Conservation (phyloP, 2,329 filamentous ascomycete species). For the Aspergillus sp. region DNA sequence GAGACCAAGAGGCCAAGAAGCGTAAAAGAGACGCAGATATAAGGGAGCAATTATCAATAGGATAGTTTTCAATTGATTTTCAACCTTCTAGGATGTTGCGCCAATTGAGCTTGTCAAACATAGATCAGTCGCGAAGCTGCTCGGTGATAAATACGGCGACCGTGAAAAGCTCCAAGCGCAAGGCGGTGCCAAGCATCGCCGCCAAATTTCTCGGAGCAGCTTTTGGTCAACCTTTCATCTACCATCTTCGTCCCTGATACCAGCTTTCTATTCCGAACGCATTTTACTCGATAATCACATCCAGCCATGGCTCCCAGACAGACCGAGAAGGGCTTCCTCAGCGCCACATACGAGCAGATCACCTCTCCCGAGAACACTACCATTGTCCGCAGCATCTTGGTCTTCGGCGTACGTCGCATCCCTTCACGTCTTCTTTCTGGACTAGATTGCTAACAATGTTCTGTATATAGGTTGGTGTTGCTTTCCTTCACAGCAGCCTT, state of each 20-base stretch:
- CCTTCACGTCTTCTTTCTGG: not conserved
- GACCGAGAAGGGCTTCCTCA: constrained; percentile 58
- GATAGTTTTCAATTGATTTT: not conserved
- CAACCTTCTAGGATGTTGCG: not conserved
- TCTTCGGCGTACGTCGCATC: constrained; percentile 66
- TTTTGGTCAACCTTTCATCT: constrained; percentile 10
- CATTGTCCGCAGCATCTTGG: constrained; percentile 68
- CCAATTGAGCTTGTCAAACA: constrained; percentile 1
- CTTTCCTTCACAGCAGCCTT: constrained; percentile 70
- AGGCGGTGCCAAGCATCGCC: constrained; percentile 31
- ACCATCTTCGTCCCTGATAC: constrained; percentile 18
- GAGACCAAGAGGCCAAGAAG: not conserved
- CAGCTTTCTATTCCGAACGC: constrained; percentile 12
- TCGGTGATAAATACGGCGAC: constrained; percentile 32
- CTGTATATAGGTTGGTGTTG: constrained; percentile 62
- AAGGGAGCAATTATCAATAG: not conserved
- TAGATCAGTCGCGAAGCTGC: constrained; percentile 20
- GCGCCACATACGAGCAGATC: constrained; percentile 64
- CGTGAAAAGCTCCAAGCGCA: constrained; percentile 39
- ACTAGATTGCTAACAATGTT: constrained; percentile 17
- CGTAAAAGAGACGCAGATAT: not conserved
- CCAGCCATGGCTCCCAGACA: constrained; percentile 67
- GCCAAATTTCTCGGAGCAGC: constrained; percentile 40
- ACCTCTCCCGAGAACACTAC: constrained; percentile 71
- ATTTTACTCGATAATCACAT: constrained; percentile 6